Percentiles rank a stretch among this genome's conserved stretches.
These are phyloP conservation scores for Tothia fuscella DNA, from an alignment of 2,329 filamentous ascomycete species.

Conservation along the genomic window DNA sequence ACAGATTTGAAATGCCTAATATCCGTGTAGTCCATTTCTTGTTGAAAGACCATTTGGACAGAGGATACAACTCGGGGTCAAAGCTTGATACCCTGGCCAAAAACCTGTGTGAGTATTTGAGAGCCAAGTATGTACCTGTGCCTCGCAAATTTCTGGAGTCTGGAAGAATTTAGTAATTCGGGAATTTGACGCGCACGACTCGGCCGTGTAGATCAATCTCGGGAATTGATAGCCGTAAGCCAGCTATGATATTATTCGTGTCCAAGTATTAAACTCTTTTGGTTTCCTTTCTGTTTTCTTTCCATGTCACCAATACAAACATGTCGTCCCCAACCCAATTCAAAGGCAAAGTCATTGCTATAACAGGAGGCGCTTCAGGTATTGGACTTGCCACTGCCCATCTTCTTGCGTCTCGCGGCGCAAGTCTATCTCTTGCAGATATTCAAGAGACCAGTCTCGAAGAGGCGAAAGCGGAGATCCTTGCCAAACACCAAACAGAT, in stretches of 20 bases:
- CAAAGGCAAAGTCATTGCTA: constrained; percentile 6
- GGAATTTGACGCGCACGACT: background rate
- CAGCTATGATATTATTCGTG: too few species aligned
- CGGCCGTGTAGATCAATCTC: too few species aligned
- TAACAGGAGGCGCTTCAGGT: constrained; percentile 9
- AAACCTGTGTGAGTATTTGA: constrained; percentile 8
- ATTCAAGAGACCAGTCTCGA: background rate
- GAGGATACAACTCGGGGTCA: constrained; percentile 8
- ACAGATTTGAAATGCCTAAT: constrained; percentile 12
- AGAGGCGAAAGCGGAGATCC: background rate
- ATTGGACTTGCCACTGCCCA: constrained; percentile 9
- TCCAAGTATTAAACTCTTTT: too few species aligned
- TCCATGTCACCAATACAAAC: background rate
- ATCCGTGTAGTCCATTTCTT: constrained; percentile 7
- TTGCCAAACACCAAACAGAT: background rate
- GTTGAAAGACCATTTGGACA: constrained; percentile 9
- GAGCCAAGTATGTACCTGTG: constrained; percentile 3
- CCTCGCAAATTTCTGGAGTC: constrained; percentile 5
- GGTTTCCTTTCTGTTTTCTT: too few species aligned
- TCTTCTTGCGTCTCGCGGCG: constrained; percentile 6
- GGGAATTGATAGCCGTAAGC: constrained; percentile 1
- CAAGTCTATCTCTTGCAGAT: constrained; percentile 6
- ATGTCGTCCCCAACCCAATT: background rate
- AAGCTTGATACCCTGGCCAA: constrained; percentile 8
- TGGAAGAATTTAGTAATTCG: constrained; percentile 5